Base-by-base conservation (phyloP, 805 yeast genomes). In the Lipomyces yamadae region DNA sequence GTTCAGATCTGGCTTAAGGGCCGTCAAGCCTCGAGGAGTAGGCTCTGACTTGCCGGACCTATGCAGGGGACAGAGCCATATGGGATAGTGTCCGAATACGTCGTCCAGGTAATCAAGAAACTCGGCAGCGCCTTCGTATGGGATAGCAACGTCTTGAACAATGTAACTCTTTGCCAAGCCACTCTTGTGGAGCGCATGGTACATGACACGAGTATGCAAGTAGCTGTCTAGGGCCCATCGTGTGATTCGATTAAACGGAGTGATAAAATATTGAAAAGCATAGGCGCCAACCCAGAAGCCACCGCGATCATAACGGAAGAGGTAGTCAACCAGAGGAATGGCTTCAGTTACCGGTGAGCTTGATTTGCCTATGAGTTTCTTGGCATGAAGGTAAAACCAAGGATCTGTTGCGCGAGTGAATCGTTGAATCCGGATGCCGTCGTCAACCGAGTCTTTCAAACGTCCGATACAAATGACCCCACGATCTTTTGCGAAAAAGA, bases 131-230 rank as follows among this genome's bases (percentile, higher is more conserved):
- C 13, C 45, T 10, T 33, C 39, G 30, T 56, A 56, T 34, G 58
- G 58, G n/a, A 56, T 15, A 24, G 58, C 58, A 11, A 56, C 58
- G 24, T 56, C 58, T n/a, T 56, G 58, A 30, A 56, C 2, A 15
- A 56, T 33, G 11, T 56, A 56, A 29, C 45, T 15, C 58, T 33
- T 34, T 15, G 58, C 24, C 11, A 15, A 15, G 11, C 58, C 58
- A 30, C 58, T 56, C 33, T 56, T 33, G 45, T 56, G 58, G 29
- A 56, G 58, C 11, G 58, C 58, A 10, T 56, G 58, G 45, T 33
- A 56, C 58, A 56, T 56, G 48, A 56, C 58, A 10, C 58, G 58
- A 56, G 58, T 56, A 18, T 56, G 58, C 58, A 56, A 13, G 58
- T 18, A 56, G 15, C 3, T 7, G 24, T 56, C 58, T 8, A 56